Conservation (phyloP, 2,329 filamentous ascomycete genomes). For the Xylariaceae sp. region DNA sequence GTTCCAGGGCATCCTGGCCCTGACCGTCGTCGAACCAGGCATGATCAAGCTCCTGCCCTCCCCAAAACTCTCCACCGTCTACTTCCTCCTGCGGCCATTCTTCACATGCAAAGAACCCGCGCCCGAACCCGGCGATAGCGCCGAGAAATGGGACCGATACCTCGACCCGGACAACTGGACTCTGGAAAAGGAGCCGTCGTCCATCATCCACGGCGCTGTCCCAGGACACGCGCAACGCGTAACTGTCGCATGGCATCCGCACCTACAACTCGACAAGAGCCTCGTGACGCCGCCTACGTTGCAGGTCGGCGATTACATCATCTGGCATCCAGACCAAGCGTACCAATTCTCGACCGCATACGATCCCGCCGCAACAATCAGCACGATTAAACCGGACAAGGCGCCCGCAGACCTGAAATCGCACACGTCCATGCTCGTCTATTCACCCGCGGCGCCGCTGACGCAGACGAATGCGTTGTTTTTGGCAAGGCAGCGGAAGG, state of each 20-base stretch:
- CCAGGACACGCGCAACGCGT: constrained; percentile 54
- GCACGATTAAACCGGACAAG: constrained; percentile 10
- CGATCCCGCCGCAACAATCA: constrained; percentile 21
- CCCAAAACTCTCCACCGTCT: constrained; percentile 44
- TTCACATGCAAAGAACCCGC: constrained; percentile 43
- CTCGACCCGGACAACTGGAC: constrained; percentile 39
- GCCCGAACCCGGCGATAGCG: constrained; percentile 31
- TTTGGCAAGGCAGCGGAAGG: constrained; percentile 52
- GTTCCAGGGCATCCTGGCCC: constrained; percentile 53
- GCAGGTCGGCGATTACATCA: constrained; percentile 52
- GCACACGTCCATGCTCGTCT: constrained; percentile 46
- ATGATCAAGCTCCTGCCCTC: constrained; percentile 45
- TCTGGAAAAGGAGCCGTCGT: constrained; percentile 46
- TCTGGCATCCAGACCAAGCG: constrained; percentile 54
- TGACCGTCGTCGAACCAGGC: constrained; percentile 46
- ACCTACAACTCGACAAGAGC: constrained; percentile 47
- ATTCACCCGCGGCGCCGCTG: constrained; percentile 50
- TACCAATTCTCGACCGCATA: constrained; percentile 46
- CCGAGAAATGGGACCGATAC: constrained; percentile 44
- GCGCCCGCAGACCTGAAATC: not conserved
- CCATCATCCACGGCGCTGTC: constrained; percentile 54
- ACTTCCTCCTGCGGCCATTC: constrained; percentile 48
- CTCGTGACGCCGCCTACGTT: constrained; percentile 52
- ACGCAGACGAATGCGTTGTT: constrained; percentile 55
- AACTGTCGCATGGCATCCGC: constrained; percentile 54